Evolutionary conservation across 129 eudicot genomes (phyloP).

Genomic region (Helianthus tuberosus): DNA sequence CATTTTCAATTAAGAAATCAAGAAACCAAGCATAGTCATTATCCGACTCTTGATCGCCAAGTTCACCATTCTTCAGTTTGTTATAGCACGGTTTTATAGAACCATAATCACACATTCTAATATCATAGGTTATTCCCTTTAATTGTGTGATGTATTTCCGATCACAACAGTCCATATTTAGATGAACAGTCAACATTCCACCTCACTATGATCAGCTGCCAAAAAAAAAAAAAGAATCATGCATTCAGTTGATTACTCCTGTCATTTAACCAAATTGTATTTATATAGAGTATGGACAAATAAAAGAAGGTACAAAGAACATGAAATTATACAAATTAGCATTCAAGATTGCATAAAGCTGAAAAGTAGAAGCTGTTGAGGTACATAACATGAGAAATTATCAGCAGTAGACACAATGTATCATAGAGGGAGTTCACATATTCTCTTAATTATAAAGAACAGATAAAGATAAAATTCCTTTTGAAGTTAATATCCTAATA

Average conservation of each 20-base stretch:
- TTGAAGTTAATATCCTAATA: no score
- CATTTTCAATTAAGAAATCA: background rate
- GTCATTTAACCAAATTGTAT: no score
- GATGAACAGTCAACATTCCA: constrained; percentile 21
- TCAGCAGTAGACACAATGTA: no score
- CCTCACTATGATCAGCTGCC: constrained; percentile 27
- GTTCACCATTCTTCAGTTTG: background rate
- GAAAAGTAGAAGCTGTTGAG: no score
- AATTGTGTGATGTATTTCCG: background rate
- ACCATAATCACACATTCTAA: background rate
- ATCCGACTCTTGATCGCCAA: constrained; percentile 21
- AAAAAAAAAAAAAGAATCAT: background rate
- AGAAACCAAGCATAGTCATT: constrained; percentile 9
- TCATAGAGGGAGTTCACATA: no score
- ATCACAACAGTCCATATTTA: background rate
- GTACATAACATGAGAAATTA: no score
- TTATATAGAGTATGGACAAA: background rate
- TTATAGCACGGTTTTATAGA: background rate
- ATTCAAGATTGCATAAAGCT: background rate
- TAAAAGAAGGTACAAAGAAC: background rate
- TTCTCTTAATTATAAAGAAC: no score
- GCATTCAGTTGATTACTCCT: background rate
- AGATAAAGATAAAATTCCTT: no score
- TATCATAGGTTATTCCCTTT: background rate
- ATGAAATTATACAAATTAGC: background rate